Percentiles rank a stretch among this genome's conserved stretches.
These are phyloP conservation scores for Trebouxiophyceae sp. DNA, from an alignment of 163 green algal genomes.

Conservation along the genomic window DNA sequence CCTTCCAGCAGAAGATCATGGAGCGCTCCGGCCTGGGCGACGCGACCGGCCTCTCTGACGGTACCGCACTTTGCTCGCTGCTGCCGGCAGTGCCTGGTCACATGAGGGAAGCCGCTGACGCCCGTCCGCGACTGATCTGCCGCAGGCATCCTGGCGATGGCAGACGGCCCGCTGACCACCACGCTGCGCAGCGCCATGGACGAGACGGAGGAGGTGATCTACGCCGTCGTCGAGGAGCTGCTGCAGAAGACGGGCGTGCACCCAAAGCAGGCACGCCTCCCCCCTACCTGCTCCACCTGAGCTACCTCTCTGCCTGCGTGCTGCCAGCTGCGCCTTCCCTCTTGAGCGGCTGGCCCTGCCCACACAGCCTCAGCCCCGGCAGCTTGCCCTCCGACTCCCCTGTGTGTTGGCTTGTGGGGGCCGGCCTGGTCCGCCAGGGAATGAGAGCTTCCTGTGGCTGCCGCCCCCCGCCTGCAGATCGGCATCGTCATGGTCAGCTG, in stretches of 20 bases:
- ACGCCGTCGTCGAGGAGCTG: conserved; percentile 59
- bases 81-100: too few species aligned
- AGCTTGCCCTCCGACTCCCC: conserved; percentile 76
- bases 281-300: background rate
- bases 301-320: background rate
- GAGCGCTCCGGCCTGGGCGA: conserved; percentile 16
- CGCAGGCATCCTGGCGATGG: conserved; percentile 11
- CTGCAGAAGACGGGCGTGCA: conserved; percentile 38
- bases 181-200: conserved; percentile 48
- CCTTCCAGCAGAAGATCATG: conserved; percentile 43
- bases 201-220: conserved; percentile 87
- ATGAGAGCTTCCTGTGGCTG: conserved; percentile 76
- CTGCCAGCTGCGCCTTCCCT: too few species aligned
- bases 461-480: conserved; percentile 33
- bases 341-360: too few species aligned
- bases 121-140: too few species aligned
- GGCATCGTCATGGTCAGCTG: conserved; percentile 20
- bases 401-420: conserved; percentile 66
- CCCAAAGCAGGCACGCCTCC: conserved; percentile 6
- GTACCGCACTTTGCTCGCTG: too few species aligned
- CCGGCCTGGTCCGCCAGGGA: too few species aligned
- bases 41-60: conserved; percentile 50
- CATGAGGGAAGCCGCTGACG: too few species aligned
- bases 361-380: too few species aligned
- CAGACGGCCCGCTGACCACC: background rate